These are phyloP conservation scores for Eragrostis curvula DNA, from an alignment of 176 grass and related monocot genomes.

Conservation along the genomic window DNA sequence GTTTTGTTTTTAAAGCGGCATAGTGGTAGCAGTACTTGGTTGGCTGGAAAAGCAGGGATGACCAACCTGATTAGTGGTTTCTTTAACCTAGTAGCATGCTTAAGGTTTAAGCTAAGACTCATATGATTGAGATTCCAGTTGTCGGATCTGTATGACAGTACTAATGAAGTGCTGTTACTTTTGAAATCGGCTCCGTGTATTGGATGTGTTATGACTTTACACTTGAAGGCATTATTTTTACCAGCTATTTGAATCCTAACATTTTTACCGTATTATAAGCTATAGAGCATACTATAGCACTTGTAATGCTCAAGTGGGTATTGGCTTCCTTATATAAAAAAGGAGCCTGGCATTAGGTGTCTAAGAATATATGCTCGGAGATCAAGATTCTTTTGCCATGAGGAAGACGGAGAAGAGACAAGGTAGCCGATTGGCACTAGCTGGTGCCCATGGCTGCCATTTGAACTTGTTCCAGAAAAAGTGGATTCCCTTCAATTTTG, in stretches of 20 bases:
- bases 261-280: background rate
- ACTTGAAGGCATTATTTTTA: background rate
- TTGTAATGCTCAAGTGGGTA: conserved; percentile 33
- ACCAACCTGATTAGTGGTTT: background rate
- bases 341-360: conserved; percentile 42
- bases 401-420: conserved; percentile 44
- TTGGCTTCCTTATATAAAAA: conserved; percentile 26
- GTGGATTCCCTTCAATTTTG: conserved; percentile 57
- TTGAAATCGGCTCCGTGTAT: conserved; percentile 1
- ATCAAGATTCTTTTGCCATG: conserved; percentile 53
- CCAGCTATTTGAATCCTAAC: background rate
- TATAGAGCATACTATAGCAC: background rate
- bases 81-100: conserved; percentile 24
- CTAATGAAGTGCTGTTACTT: background rate
- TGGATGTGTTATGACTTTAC: background rate
- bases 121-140: conserved; percentile 24
- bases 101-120: conserved; percentile 16
- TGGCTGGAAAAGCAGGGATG: background rate
- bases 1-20: background rate
- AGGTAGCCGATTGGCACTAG: conserved; percentile 44
- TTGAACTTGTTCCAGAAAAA: conserved; percentile 57
- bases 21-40: background rate
- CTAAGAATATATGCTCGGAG: conserved; percentile 50
- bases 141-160: background rate
- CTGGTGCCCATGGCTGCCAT: conserved; percentile 46